Evolutionary conservation across 148 eudicot genomes (phyloP).

Genomic region (Cornus suecica): DNA sequence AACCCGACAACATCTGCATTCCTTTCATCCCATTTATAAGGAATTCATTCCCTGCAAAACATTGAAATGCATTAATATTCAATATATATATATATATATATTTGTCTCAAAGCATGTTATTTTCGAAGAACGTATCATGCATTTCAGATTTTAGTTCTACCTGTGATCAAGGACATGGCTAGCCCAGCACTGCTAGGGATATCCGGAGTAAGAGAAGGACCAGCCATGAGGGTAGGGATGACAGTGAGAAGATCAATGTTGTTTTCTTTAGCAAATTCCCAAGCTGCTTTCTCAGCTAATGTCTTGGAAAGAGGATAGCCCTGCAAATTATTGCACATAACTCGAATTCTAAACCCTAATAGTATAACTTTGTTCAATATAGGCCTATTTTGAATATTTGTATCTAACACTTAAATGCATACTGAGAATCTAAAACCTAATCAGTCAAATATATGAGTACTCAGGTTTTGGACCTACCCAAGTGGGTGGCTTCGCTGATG

Average conservation of each 20-base stretch:
- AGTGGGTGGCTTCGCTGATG: conserved; percentile 53
- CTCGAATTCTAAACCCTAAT: not conserved
- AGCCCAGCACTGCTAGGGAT: conserved; percentile 47
- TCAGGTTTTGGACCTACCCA: conserved; percentile 38
- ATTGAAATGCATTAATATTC: not conserved
- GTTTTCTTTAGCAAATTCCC: conserved; percentile 61
- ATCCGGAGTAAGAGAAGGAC: conserved; percentile 49
- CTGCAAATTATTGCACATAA: conserved; percentile 22
- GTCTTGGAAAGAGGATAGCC: conserved; percentile 65
- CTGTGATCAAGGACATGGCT: conserved; percentile 58
- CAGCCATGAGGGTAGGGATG: conserved; percentile 55
- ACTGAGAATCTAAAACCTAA: not conserved
- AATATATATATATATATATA: not conserved
- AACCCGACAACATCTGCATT: conserved; percentile 60
- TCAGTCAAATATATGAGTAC: not conserved
- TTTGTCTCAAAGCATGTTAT: not conserved
- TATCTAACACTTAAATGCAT: not conserved
- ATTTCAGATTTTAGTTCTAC: conserved; percentile 14
- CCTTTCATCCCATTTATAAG: conserved; percentile 48
- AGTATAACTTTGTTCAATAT: no score
- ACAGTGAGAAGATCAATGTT: conserved; percentile 59
- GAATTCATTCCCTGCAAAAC: conserved; percentile 32
- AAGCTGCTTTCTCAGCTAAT: conserved; percentile 58
- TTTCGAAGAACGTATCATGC: not conserved
- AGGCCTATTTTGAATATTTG: not conserved